These are phyloP conservation scores for Wickerhamiella galacta DNA, from an alignment of 805 yeast genomes.

Conservation along the genomic window DNA sequence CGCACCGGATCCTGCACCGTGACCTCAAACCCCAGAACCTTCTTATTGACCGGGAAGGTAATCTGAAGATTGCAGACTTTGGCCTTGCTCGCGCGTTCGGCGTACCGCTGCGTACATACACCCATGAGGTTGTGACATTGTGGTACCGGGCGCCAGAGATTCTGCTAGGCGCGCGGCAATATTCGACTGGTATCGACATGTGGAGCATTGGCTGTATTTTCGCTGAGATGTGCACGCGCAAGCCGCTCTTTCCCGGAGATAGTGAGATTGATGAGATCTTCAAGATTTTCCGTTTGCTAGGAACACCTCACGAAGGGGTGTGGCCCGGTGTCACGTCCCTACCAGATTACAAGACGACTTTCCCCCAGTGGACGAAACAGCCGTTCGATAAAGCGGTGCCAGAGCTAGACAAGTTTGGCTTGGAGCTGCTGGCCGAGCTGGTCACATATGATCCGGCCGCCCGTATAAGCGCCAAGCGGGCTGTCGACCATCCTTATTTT, in stretches of 20 bases:
- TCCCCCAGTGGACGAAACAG: slow-evolving; percentile 78
- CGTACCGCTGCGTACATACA: slow-evolving; percentile 88
- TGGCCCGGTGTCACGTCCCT: slow-evolving; percentile 91
- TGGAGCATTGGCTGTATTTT: slow-evolving; percentile 98
- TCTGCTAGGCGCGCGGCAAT: slow-evolving; percentile 87
- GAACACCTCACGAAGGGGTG: slow-evolving; percentile 80
- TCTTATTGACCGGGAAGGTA: slow-evolving; percentile 88
- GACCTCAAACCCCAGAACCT: slow-evolving; percentile 94
- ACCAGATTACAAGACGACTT: slow-evolving; percentile 86
- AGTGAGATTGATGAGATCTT: slow-evolving; percentile 95
- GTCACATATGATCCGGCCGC: slow-evolving; percentile 85
- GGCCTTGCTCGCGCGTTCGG: slow-evolving; percentile 97
- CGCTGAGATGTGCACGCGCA: slow-evolving; percentile 94
- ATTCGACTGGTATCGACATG: slow-evolving; percentile 95
- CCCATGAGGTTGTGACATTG: slow-evolving; percentile 93
- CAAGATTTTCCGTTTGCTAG: slow-evolving; percentile 78
- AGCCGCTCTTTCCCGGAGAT: slow-evolving; percentile 92
- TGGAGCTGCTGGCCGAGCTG: slow-evolving; percentile 59
- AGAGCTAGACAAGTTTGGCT: slow-evolving; percentile 63
- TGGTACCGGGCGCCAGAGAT: slow-evolving; percentile 98
- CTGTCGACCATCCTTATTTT: slow-evolving; percentile 76
- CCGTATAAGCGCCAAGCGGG: slow-evolving; percentile 87
- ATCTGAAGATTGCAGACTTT: slow-evolving; percentile 77
- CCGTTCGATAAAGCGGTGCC: slow-evolving; percentile 58
- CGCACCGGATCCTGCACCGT: slow-evolving; percentile 85